A percentile compares a stretch with the other conserved stretches of the same genome.
Evolutionary conservation across 164 flowering plant genomes (phyloP).

Genomic region (Tetracentron sinense): DNA sequence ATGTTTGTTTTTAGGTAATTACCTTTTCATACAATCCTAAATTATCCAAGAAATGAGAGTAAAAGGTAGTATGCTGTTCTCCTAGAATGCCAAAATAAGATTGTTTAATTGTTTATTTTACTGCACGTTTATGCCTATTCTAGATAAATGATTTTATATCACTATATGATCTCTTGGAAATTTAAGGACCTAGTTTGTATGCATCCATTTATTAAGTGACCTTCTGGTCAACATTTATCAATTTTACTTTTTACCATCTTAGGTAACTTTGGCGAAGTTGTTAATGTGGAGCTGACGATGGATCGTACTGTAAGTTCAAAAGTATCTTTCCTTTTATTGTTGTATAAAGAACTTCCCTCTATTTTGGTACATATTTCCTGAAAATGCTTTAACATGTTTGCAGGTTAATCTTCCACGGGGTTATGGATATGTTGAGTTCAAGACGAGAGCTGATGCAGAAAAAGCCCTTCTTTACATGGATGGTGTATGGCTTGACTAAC

Average conservation of each 20-base stretch:
- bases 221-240: not conserved
- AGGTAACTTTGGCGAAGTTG: slow-evolving; percentile 95
- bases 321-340: not conserved
- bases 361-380: not conserved
- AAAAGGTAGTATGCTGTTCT: no score
- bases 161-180: no score
- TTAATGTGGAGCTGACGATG: slow-evolving; percentile 69
- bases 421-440: slow-evolving; percentile 91
- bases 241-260: slow-evolving; percentile 7
- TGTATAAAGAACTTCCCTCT: not conserved
- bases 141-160: no score
- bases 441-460: slow-evolving; percentile 85
- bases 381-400: slow-evolving; percentile 4
- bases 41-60: no score
- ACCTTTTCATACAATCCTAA: no score
- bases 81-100: no score
- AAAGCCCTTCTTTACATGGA: slow-evolving; percentile 87
- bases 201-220: not conserved
- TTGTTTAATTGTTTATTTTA: no score
- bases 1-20: no score
- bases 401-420: slow-evolving; percentile 95
- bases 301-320: slow-evolving; percentile 66
- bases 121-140: no score
- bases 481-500: slow-evolving; percentile 55
- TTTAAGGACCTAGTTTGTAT: no score